Conservation (phyloP, 352 stramenopile genomes). For the Phytopythium vexans region DNA sequence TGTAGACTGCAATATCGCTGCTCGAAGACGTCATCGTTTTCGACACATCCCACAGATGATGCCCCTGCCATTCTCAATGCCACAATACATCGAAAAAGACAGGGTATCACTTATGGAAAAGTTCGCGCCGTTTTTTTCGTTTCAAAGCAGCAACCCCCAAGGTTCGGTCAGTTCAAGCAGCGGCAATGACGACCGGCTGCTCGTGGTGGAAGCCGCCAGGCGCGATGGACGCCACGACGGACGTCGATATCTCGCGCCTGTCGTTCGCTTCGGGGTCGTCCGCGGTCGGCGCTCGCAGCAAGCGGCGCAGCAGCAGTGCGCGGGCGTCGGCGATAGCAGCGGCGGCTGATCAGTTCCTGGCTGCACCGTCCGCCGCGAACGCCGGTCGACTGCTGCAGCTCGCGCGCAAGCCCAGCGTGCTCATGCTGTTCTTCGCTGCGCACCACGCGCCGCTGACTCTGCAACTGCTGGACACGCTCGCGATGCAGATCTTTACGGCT, state of each 20-base stretch:
- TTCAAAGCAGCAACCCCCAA: background rate
- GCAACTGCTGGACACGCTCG: conserved; percentile 55
- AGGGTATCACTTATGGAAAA: no score
- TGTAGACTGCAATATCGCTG: background rate
- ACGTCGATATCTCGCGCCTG: conserved; percentile 30
- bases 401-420: conserved; percentile 32
- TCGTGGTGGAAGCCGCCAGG: conserved; percentile 40
- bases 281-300: conserved; percentile 11
- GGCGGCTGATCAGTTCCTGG: conserved; percentile 38
- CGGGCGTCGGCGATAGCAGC: conserved; percentile 25
- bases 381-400: conserved; percentile 39
- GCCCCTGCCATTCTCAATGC: no score
- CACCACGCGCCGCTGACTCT: conserved; percentile 43
- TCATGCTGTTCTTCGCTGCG: conserved; percentile 39
- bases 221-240: conserved; percentile 35
- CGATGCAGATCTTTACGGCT: conserved; percentile 39
- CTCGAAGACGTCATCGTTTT: no score
- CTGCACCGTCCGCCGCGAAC: conserved; percentile 20
- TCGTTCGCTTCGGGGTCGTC: conserved; percentile 27
- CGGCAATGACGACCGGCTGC: conserved; percentile 4
- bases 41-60: no score
- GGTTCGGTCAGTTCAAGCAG: conserved; percentile 16
- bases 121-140: no score
- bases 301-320: conserved; percentile 14
- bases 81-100: no score